Evolutionary conservation across 148 eudicot species (phyloP), one percentile per base, ranked within the genome.

Genomic region (Fallopia convolvulus): DNA sequence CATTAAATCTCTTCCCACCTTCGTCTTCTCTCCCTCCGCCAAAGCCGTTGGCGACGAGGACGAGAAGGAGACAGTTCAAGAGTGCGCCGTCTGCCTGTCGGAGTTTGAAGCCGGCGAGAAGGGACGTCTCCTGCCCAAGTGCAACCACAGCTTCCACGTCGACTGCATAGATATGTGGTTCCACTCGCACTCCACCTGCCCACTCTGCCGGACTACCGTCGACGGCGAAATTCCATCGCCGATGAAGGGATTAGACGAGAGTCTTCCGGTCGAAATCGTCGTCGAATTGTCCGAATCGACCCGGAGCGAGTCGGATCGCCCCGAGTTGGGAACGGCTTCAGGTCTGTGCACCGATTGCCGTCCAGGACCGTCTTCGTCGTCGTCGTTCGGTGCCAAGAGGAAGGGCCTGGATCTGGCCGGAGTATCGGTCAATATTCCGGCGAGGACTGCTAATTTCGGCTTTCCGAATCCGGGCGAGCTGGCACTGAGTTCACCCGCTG

Each of bases 121-220:
- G 11, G 91, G 88, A 1, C 79, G 98, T 1, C 1, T 84, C 3
- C 75, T 96, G 44, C 99, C 99, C 0, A 92, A 89, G 12, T 94
- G 99, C 11, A 85, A 81, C 1, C 99, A 94, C 26, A 74, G 83
- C 0, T 94, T 94, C 36, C 99, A 94, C 8, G 61, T 80, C 0
- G 93, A 89, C 0, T 94, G 97, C 50, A 92, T 94, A 32, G 98
- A 94, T 23, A 89, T 90, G 95, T 94, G 98, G 98, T 89, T 94
- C 48, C 87, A 86, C 15, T 86, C 96, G 32, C 97, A 92, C 74
- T 86, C 90, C 75, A 92, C 93, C 10, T 94, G 99, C 75, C 99
- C 99, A 0, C 82, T 94, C n/a, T 94, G 99, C 75, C 89, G 99
- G 6, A 78, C 98, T 0, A 75, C 88, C 41, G 97, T 92, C 44